phyloP scores from a whole-genome alignment of 805 yeast genomes.

The Candida caryicola region DNA sequence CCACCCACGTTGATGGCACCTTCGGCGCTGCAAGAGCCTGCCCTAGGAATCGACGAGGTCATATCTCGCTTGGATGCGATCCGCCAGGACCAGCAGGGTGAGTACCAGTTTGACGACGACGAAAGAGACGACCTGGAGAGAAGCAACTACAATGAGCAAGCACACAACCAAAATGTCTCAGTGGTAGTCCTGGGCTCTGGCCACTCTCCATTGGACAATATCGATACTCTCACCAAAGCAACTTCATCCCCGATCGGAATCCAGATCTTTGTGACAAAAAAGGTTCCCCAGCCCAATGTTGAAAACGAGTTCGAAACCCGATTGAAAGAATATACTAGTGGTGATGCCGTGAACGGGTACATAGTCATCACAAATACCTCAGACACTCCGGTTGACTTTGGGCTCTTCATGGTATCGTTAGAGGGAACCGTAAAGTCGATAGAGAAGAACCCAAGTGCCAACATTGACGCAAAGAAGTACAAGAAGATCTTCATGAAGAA shows the following conservation, averaged over 20 bases:
- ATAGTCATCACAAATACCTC: constrained; percentile 49
- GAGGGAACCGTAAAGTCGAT: constrained; percentile 36
- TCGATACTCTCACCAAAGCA: constrained; percentile 47
- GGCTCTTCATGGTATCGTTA: constrained; percentile 34
- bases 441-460: constrained; percentile 17
- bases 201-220: constrained; percentile 49
- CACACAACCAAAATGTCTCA: constrained; percentile 13
- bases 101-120: constrained; percentile 1
- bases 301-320: constrained; percentile 44
- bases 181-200: constrained; percentile 27
- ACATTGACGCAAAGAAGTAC: constrained; percentile 16
- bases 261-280: constrained; percentile 52
- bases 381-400: constrained; percentile 41
- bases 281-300: constrained; percentile 44
- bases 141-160: constrained; percentile 2
- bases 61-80: background rate
- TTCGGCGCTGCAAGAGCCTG: constrained; percentile 1
- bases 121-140: constrained; percentile 6
- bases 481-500: constrained; percentile 42
- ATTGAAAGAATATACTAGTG: constrained; percentile 40
- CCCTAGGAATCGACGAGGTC: constrained; percentile 1
- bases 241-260: constrained; percentile 44
- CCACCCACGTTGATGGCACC: constrained; percentile 23
- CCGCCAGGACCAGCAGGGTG: background rate
- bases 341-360: constrained; percentile 43